Evolutionary conservation across 1,139 yeast genomes (phyloP), one percentile per base, ranked within the genome.

Genomic region (Debaryomyces subglobosus): DNA sequence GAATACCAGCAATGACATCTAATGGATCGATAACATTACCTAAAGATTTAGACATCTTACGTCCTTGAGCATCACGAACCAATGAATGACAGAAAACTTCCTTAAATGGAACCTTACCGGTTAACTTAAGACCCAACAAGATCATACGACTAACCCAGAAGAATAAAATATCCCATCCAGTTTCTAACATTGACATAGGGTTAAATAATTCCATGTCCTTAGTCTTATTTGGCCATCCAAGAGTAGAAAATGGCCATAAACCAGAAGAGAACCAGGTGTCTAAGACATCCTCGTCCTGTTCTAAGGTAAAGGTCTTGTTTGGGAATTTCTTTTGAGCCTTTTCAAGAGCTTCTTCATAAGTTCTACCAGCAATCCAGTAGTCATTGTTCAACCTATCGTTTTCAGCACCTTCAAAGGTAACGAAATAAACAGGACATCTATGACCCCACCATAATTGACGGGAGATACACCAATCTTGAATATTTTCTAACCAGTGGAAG

Each of bases 361-460:
- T 74, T 71, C 96, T 84, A 55, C 96, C 99, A 49, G 97, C 89
- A 62, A 94, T 83, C 99, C 99, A 94, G 74, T 78, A 86, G 42
- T 79, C 72, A 58, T 86, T 89, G 64, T 86, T 87, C 57, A 79
- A 73, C 52, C 72, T 67, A 61, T 82, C 87, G 54, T 81, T 78
- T 33, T 71, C 74, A 60, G 81, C 79, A 49, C 94, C 95, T 64
- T 90, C 97, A 51, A 90, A 74, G 47, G 78, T 75, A 53, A 92
- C 90, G 60, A 90, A 90, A 74, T 95, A 94, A 44, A 89, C 97
- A 21, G 99, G 99, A 72, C 97, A 90, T 76, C 98, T 85, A 76
- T 94, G 99, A 57, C 99, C 99, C 99, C 99, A 94, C 99, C 99
- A 94, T 64, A 94, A 82, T 77, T 94, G 99, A 74, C 99, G 89